Conservation (phyloP, 345 rosid species). For the Geranium brycei region DNA sequence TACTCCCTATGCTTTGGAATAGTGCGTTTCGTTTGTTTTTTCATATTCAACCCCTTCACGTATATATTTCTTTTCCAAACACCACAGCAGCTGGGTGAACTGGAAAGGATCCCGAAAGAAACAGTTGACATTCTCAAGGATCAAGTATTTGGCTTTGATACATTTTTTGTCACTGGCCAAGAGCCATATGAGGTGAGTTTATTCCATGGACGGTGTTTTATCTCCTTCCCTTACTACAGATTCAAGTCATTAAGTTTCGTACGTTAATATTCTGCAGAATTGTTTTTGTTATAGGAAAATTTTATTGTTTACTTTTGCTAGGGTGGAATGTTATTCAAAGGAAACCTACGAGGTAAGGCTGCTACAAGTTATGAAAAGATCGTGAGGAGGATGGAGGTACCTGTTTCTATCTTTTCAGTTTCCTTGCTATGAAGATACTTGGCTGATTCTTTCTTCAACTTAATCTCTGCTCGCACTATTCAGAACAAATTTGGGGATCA, state of each 20-base stretch:
- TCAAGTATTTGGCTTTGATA: conserved; percentile 93
- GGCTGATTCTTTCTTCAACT: conserved; percentile 4
- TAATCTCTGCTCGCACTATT: conserved; percentile 9
- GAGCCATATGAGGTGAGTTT: conserved; percentile 87
- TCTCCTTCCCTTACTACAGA: conserved; percentile 2
- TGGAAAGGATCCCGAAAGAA: conserved; percentile 67
- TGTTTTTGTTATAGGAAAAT: not conserved
- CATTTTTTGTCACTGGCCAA: conserved; percentile 87
- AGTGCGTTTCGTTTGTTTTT: conserved; percentile 4
- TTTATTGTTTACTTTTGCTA: conserved; percentile 17
- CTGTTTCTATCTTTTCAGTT: conserved; percentile 4
- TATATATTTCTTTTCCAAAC: conserved; percentile 15
- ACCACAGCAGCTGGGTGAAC: conserved; percentile 61
- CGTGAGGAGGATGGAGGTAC: conserved; percentile 58
- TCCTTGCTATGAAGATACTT: conserved; percentile 2
- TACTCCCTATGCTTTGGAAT: conserved; percentile 8
- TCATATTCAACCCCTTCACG: not conserved
- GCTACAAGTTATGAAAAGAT: conserved; percentile 77
- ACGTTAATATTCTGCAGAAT: conserved; percentile 2
- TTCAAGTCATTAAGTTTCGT: not conserved
- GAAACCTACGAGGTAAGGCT: conserved; percentile 78
- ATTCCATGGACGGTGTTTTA: not conserved
- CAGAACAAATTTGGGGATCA: conserved; percentile 77
- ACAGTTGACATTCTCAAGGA: conserved; percentile 71
- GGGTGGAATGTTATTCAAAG: conserved; percentile 91